Percentiles rank a stretch among this genome's conserved stretches.
These are phyloP conservation scores for Candida oleophila DNA, from an alignment of 805 yeast species.

Conservation along the genomic window DNA sequence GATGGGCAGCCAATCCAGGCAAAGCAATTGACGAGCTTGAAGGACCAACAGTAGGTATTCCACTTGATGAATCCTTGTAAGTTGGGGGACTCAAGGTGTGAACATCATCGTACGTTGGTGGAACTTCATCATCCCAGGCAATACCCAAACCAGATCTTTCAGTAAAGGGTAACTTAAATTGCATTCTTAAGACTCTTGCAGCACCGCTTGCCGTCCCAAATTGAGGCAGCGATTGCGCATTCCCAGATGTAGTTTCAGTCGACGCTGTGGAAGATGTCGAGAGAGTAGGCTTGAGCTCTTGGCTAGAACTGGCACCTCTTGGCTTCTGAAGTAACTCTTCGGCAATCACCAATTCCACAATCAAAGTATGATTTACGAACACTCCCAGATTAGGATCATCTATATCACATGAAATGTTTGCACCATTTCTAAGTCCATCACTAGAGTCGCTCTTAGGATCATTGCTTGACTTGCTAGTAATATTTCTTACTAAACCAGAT, in stretches of 20 bases:
- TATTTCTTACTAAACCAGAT: conserved; percentile 50
- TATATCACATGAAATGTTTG: conserved; percentile 75
- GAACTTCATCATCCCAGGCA: conserved; percentile 99
- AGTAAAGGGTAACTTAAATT: conserved; percentile 76
- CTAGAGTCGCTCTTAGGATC: conserved; percentile 22
- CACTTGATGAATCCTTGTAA: conserved; percentile 38
- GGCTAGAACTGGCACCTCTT: conserved; percentile 5
- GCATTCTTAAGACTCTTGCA: conserved; percentile 93
- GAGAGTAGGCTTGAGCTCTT: conserved; percentile 23
- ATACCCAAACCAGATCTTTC: conserved; percentile 95
- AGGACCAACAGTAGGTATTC: conserved; percentile 18
- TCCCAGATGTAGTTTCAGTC: conserved; percentile 16
- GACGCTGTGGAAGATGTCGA: conserved; percentile 19
- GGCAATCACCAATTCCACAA: conserved; percentile 90
- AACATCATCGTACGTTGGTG: conserved; percentile 91
- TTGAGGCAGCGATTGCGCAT: conserved; percentile 9
- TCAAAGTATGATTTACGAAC: conserved; percentile 69
- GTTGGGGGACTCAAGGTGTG: conserved; percentile 84
- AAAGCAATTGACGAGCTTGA: conserved; percentile 6
- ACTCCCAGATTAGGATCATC: conserved; percentile 81
- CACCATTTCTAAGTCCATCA: conserved; percentile 31
- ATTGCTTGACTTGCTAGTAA: conserved; percentile 43
- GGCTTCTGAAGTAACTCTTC: conserved; percentile 68
- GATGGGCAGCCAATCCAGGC: conserved; percentile 12
- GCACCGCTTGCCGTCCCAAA: conserved; percentile 88